phyloP scores from a whole-genome alignment of 78 protist species.

The slime mould (Dictyostelium discoideum) region DNA sequence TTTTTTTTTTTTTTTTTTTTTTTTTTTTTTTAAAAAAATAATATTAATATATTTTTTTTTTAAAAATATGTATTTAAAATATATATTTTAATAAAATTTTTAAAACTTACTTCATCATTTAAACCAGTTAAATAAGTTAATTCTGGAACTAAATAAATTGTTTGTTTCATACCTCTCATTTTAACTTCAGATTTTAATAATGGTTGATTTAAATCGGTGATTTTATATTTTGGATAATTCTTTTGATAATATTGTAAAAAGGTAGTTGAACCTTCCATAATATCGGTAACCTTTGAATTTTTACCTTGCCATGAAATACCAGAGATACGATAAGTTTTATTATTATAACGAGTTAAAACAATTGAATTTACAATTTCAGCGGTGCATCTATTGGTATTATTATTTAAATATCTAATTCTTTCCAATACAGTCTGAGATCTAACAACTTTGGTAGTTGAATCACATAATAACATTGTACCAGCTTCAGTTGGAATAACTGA shows the following conservation, averaged over 20 bases:
- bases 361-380: neutral
- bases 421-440: conserved; percentile 5
- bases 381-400: neutral
- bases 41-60: neutral
- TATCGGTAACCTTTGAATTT: neutral
- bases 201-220: conserved; percentile 14
- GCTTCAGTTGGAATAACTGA: conserved; percentile 10
- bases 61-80: no score
- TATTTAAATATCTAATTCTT: neutral
- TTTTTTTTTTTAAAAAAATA: neutral
- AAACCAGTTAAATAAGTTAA: conserved; percentile 22
- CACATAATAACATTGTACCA: conserved; percentile 11
- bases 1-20: neutral
- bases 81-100: no score
- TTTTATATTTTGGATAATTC: neutral
- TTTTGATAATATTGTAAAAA: neutral
- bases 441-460: conserved; percentile 6
- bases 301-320: neutral
- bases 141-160: conserved; percentile 32
- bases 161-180: conserved; percentile 31
- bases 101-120: conserved; percentile 1
- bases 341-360: conserved; percentile 40
- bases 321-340: conserved; percentile 31
- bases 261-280: neutral
- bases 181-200: conserved; percentile 10